Evolutionary conservation across 2,329 filamentous ascomycete species (phyloP), one percentile per base, ranked within the genome.

Genomic region (Diaporthe sp.): DNA sequence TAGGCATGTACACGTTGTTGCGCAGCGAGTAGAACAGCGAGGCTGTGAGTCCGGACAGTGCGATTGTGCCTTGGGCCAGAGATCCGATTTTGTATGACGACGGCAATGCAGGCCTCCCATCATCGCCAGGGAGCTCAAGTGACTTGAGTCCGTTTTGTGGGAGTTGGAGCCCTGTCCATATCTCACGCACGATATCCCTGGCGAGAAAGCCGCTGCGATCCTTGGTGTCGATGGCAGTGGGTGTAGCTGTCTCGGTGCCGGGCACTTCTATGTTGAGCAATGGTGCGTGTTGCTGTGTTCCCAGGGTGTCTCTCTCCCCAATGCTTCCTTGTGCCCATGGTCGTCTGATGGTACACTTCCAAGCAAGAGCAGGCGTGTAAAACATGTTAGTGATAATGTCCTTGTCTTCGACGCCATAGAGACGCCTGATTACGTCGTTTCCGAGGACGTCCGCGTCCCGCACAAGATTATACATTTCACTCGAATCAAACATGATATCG

Each of bases 401-500:
- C 37, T 49, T 12, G 9, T 65, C 61, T 9, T 49, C 28, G 42
- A 65, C 42, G 25, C 42, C 17, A 49, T 65, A 65, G 10, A 65
- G 42, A 10, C 25, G 42, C 61, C 25, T 17, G n/a, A 65, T 65
- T 22, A 25, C 25, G 17, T 65, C 42, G 25, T 65, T 49, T 10
- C 10, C 42, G 2, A 65, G 61, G 19, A 65, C 61, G 2, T 49
- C 25, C 25, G 61, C 61, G 25, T 19, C 71, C 62, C 84, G 85
- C 19, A 88, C 82, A 5, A 77, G 73, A 1, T 79, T 39, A 75
- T 86, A 89, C 0, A 79, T 78, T 0, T 78, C 78, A 22, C 78
- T 72, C 0, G 81, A 79, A 0, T 79, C 79, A 78, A 90, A 90
- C 71, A 90, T 86, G 46, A 88, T 82, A 73, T 90, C 88, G 34